A percentile compares a stretch with the other conserved stretches of the same genome.
Conservation (phyloP, 2,329 filamentous ascomycete species). For the Ilyonectria destructans region DNA sequence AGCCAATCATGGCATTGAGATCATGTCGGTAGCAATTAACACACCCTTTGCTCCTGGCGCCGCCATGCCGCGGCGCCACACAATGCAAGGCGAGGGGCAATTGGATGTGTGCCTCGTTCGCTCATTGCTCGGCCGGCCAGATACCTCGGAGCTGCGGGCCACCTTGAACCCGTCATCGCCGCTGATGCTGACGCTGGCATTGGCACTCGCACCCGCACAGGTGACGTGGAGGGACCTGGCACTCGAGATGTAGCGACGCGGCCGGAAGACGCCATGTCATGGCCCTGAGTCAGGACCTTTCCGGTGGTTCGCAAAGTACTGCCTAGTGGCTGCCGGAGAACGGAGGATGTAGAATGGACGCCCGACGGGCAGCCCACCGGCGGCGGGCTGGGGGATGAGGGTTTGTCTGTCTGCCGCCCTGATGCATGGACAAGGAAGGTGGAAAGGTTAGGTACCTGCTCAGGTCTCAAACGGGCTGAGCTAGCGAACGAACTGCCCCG, state of each 20-base stretch:
- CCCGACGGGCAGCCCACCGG: neutral
- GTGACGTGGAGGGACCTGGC: neutral
- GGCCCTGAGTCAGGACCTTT: slow-evolving; percentile 5
- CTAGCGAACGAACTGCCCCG: slow-evolving; percentile 30
- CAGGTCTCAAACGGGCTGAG: slow-evolving; percentile 27
- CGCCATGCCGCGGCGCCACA: slow-evolving; percentile 23
- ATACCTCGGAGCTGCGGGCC: slow-evolving; percentile 25
- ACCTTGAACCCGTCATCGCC: slow-evolving; percentile 10
- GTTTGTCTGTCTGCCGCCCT: slow-evolving; percentile 3
- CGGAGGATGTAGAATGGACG: neutral
- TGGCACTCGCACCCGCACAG: neutral
- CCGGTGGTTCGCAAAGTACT: slow-evolving; percentile 12
- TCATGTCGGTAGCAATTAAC: slow-evolving; percentile 6
- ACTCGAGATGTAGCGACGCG: neutral
- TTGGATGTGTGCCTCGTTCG: slow-evolving; percentile 18
- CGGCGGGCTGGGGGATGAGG: slow-evolving; percentile 6
- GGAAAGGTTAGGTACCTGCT: slow-evolving; percentile 17
- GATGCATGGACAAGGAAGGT: slow-evolving; percentile 12
- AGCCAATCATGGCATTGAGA: neutral
- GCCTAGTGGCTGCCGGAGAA: neutral
- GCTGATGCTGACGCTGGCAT: slow-evolving; percentile 26
- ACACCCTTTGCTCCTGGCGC: slow-evolving; percentile 16
- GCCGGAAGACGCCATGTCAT: slow-evolving; percentile 16
- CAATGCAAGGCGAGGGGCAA: slow-evolving; percentile 4
- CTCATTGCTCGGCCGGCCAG: slow-evolving; percentile 3